Evolutionary conservation across 2,329 filamentous ascomycete species (phyloP), one percentile per base, ranked within the genome.

Genomic region (Aspergillus hiratsukae): DNA sequence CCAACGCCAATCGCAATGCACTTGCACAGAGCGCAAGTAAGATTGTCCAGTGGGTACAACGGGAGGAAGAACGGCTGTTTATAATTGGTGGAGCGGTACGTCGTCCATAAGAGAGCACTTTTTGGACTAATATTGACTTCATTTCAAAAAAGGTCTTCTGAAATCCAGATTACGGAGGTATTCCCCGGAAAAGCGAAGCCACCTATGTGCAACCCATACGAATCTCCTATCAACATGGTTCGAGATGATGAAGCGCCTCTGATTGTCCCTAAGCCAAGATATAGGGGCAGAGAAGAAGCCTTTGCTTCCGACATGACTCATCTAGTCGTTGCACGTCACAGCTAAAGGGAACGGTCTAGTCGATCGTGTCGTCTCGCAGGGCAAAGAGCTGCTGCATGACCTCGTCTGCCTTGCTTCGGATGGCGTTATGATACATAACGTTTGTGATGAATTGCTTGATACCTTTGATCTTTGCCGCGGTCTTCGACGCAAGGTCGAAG

Each of bases 41-140:
- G 75, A 85, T 99, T 51, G 87, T 95, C 5, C 89, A 94, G 69
- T 99, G 93, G 92, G 88, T 93, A 1, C 87, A 90, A 69, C 82
- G 87, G 62, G 94, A 99, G 75, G 93, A 97, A 74, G 92, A 97
- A 74, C 81, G 94, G 56, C 78, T 97, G 5, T 99, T 99, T 69
- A 96, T 99, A 58, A 94, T 99, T 69, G 94, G 94, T 1, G 95
- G 94, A n/a, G 94, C 92, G 46, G 93, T 97, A 64, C 60, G 74
- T 70, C 29, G 48, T 45, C 3, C 4, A 29, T 11, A 14, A 10
- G 4, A 23, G 9, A 7, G 21, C 8, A 14, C 4, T 23, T 46
- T 46, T 23, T 46, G 10, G 43, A 10, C 41, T 46, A 23, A 31
- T n/a, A 46, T 45, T 64, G 19, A 66, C 48, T 7, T 31, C 4